Evolutionary conservation across 2,329 filamentous ascomycete genomes (phyloP), one percentile per base, ranked within the genome.

Genomic region (Monilinia fructigena): DNA sequence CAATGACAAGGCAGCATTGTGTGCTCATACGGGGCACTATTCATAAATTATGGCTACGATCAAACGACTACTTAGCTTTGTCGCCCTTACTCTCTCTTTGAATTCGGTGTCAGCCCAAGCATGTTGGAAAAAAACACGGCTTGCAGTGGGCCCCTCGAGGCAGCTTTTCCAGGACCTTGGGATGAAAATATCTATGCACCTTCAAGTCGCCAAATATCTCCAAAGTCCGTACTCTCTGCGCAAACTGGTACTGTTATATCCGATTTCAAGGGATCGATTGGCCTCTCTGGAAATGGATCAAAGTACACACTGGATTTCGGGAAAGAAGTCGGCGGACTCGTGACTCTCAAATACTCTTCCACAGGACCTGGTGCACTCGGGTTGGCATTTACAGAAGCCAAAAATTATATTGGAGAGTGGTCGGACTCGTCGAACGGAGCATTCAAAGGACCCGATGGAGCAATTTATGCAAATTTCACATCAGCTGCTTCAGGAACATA

Each of bases 91-190:
- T 61, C 26, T 59, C 52, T 50, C 64, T 18, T n/a, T 70, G 1
- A 48, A 40, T 31, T 53, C 63, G 5, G 48, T 60, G 11, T 54
- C 62, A 45, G 66, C 70, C 47, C 70, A 71, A 54, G 38, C 65
- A 55, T 88, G 85, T 72, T 89, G 85, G 85, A 79, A 82, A 79
- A 82, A 67, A 75, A 86, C 65, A 83, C 82, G 1, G 75, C 78
- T 26, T 89, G 86, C 71, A 82, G 77, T 40, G 81, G 81, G 4
- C 81, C 84, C 4, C 73, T 74, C 11, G 75, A 81, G 12, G 74
- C 82, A 4, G 80, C 84, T 0, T 88, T 87, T 67, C 79, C 80
- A 2, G 86, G 86, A 0, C 75, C 77, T n/a, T 88, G 86, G 85
- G 81, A 88, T 47, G 74, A 78, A 0, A 83, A 85, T 68, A 87